A percentile compares a stretch with the other conserved stretches of the same genome.
These are phyloP conservation scores for Acrodontium crateriforme DNA, from an alignment of 2,329 filamentous ascomycete species.

Conservation along the genomic window DNA sequence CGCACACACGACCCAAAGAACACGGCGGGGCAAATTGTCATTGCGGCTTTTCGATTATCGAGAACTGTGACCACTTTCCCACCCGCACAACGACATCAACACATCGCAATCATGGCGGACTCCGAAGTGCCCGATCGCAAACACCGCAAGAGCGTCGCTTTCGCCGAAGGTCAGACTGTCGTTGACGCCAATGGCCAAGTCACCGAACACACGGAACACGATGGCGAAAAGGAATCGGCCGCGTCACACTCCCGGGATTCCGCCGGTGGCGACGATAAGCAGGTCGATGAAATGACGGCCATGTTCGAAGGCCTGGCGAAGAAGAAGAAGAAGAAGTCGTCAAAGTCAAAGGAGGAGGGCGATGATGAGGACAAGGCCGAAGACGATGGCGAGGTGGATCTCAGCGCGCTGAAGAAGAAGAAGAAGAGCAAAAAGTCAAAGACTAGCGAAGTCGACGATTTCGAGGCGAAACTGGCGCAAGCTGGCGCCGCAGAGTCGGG, in stretches of 20 bases:
- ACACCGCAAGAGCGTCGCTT: conserved; percentile 85
- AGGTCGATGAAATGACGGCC: conserved; percentile 23
- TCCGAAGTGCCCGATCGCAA: conserved; percentile 43
- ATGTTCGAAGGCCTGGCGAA: conserved; percentile 28
- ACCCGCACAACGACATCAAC: too few species aligned
- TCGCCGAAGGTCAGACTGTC: conserved; percentile 74
- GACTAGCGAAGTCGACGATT: conserved; percentile 47
- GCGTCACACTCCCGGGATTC: conserved; percentile 50
- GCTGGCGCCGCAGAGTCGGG: conserved; percentile 41
- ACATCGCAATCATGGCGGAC: conserved; percentile 39
- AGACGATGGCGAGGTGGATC: conserved; percentile 49
- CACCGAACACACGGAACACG: conserved; percentile 48
- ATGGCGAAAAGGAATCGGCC: conserved; percentile 65
- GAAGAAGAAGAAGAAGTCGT: conserved; percentile 60
- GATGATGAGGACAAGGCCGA: conserved; percentile 34
- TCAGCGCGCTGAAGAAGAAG: conserved; percentile 70
- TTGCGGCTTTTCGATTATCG: too few species aligned
- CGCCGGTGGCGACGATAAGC: conserved; percentile 14
- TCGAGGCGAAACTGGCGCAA: conserved; percentile 52
- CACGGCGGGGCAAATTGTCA: too few species aligned
- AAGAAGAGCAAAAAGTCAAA: conserved; percentile 55
- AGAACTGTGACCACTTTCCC: too few species aligned
- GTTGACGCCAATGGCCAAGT: conserved; percentile 84
- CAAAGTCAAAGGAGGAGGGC: conserved; percentile 28
- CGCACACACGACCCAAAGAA: too few species aligned